Evolutionary conservation across 202 grass and related monocot species (phyloP), one percentile per base, ranked within the genome.

Genomic region (Panicum hallii): DNA sequence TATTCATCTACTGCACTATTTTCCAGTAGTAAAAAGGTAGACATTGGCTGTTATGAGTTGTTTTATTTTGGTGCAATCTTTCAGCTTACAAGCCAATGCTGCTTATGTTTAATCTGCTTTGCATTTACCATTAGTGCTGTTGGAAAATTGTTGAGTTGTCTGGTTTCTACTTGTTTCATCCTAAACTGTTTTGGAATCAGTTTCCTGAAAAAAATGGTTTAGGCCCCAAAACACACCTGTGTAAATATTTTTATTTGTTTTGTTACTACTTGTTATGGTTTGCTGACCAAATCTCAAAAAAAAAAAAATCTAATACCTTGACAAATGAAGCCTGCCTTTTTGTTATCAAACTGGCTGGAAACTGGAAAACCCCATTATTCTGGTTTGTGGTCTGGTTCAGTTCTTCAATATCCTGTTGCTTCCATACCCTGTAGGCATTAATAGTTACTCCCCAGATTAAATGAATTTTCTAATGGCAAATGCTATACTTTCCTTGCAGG

Each of bases 401-500:
- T 43, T 70, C 67, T 57, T 26, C 36, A 58, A 32, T 71, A 71
- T 36, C 15, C 52, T 19, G 4, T 17, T 68, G 3, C 41, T 34
- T 34, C 9, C 17, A 17, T 32, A 56, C n/a, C n/a, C 64, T 71
- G 72, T 76, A 65, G 20, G 60, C 57, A 45, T 61, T 42, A 4
- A 32, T 86, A 67, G 45, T 73, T 87, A n/a, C 74, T 55, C 28
- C 12, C 7, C 60, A 40, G 3, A 20, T 75, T 26, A 48, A 77
- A 66, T 67, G 49, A 50, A 42, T 71, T 75, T 84, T 70, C 38
- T 71, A 80, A 76, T 44, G 74, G 23, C 5, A 49, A 34, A 28
- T 42, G 0, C 19, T 82, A 57, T 91, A 40, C 28, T 58, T 85
- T 84, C 23, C 46, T 89, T 88, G 77, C 92, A 99, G 97, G 88